These are phyloP conservation scores for Poa annua DNA, from an alignment of 176 grass and related monocot species.

Conservation along the genomic window DNA sequence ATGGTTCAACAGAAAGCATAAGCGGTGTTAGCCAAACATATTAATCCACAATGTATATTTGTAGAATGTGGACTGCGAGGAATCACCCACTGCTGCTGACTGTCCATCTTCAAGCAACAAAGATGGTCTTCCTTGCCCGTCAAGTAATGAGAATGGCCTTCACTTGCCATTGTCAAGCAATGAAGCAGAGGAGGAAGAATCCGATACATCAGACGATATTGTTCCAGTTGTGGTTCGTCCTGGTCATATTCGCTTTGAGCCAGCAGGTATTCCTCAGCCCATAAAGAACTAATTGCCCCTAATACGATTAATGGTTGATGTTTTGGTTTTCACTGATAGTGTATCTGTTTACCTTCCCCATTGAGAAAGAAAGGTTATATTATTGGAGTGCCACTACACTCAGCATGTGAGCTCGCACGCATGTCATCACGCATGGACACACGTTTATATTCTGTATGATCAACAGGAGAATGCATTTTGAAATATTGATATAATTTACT, in stretches of 20 bases:
- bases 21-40: conserved; percentile 28
- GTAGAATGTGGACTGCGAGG: conserved; percentile 49
- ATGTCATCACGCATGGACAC: conserved; percentile 3
- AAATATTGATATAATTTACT: background rate
- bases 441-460: conserved; percentile 20
- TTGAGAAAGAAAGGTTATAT: conserved; percentile 15
- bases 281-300: conserved; percentile 13
- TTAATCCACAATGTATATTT: conserved; percentile 41
- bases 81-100: conserved; percentile 38
- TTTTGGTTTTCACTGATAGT: background rate
- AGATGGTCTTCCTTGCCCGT: conserved; percentile 19
- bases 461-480: conserved; percentile 12
- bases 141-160: conserved; percentile 49
- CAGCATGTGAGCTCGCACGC: background rate
- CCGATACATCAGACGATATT: conserved; percentile 62
- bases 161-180: conserved; percentile 40
- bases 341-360: background rate
- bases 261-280: conserved; percentile 60
- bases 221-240: conserved; percentile 77
- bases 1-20: too few relatives aligned
- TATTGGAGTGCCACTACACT: conserved; percentile 7
- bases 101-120: conserved; percentile 46
- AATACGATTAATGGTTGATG: conserved; percentile 33
- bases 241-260: conserved; percentile 95
- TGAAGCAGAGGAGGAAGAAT: conserved; percentile 46